Evolutionary conservation across 345 rosid genomes (phyloP).

Genomic region (Camelina neglecta): DNA sequence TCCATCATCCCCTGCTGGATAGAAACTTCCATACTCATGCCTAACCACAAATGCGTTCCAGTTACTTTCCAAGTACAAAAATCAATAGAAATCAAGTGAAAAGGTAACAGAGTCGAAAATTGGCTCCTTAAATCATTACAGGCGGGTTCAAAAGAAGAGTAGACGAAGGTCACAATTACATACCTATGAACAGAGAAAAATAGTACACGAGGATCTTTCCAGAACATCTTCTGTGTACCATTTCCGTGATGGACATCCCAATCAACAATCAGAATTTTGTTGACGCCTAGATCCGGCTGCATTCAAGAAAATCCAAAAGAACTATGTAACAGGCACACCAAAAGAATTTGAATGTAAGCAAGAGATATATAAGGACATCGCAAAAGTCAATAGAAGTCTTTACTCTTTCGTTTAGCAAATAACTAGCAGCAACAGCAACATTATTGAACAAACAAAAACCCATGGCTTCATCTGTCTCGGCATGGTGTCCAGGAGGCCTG

Average conservation of each 20-base stretch:
- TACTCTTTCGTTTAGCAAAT: conserved; percentile 69
- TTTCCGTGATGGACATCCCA: too few species aligned
- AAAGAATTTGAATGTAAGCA: not conserved
- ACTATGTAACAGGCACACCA: too few species aligned
- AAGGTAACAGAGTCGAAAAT: too few species aligned
- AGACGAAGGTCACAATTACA: conserved; percentile 14
- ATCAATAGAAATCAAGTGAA: too few species aligned
- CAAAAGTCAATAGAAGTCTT: conserved; percentile 19
- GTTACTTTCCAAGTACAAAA: conserved; percentile 19
- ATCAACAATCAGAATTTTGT: too few species aligned
- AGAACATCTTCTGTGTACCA: conserved; percentile 39
- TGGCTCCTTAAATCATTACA: conserved; percentile 8
- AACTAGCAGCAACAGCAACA: conserved; percentile 85
- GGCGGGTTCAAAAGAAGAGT: not conserved
- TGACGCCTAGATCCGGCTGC: too few species aligned
- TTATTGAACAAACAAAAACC: conserved; percentile 94
- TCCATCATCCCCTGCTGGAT: conserved; percentile 82
- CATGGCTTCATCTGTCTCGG: conserved; percentile 82
- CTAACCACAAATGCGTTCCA: conserved; percentile 45
- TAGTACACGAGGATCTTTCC: conserved; percentile 83
- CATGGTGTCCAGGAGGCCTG: conserved; percentile 99
- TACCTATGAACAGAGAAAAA: conserved; percentile 99
- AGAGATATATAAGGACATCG: not conserved
- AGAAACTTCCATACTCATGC: conserved; percentile 85
- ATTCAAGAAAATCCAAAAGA: not conserved